Percentiles rank a stretch among this genome's conserved stretches.
Evolutionary conservation across 495 filamentous ascomycete genomes (phyloP).

Genomic region (Venustampulla echinocandica): DNA sequence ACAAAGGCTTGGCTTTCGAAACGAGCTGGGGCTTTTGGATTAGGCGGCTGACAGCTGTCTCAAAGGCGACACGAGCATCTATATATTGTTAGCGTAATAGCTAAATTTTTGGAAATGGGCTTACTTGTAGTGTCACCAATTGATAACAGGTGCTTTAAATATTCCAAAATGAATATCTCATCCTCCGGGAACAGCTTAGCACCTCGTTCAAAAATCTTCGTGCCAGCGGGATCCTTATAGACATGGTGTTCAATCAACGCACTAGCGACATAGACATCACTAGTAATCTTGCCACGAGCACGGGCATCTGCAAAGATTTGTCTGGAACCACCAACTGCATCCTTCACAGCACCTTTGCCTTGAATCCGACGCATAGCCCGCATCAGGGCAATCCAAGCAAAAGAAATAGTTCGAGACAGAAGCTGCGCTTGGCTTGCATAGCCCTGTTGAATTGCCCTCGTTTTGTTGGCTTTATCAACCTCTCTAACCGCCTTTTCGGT

Average conservation of each 20-base stretch:
- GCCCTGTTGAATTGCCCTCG: conserved; percentile 61
- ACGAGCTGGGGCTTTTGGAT: conserved; percentile 61
- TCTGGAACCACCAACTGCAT: conserved; percentile 64
- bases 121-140: conserved; percentile 89
- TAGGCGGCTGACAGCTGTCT: conserved; percentile 76
- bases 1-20: conserved; percentile 73
- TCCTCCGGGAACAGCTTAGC: conserved; percentile 88
- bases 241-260: conserved; percentile 91
- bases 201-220: conserved; percentile 91
- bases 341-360: conserved; percentile 61
- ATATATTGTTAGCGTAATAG: conserved; percentile 6
- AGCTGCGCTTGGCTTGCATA: conserved; percentile 61
- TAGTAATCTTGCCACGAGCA: conserved; percentile 73
- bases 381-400: conserved; percentile 90
- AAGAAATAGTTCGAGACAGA: conserved; percentile 72
- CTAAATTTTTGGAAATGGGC: conserved; percentile 24
- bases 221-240: conserved; percentile 84
- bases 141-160: conserved; percentile 85
- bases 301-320: conserved; percentile 83
- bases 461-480: conserved; percentile 50
- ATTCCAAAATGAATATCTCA: conserved; percentile 83
- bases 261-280: conserved; percentile 86
- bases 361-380: conserved; percentile 89
- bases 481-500: conserved; percentile 46
- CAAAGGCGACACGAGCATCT: conserved; percentile 93